phyloP scores from a whole-genome alignment of 225 moss, liverwort and hornwort species.

The Polytrichum commune region DNA sequence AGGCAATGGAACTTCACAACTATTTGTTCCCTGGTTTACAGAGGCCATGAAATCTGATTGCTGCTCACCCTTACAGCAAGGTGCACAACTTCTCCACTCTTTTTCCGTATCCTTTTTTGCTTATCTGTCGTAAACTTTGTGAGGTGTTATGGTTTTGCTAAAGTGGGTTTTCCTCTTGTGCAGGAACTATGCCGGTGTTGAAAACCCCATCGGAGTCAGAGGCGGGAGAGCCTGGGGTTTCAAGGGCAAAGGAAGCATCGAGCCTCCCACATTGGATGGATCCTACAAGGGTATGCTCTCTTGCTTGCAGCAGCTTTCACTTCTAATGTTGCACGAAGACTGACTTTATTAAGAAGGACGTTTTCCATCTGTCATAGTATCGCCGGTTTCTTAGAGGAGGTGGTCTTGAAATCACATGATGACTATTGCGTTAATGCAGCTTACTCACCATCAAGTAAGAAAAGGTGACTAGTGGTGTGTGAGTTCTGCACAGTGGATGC shows the following conservation, averaged over 20 bases:
- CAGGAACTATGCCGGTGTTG: neutral
- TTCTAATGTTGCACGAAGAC: no score
- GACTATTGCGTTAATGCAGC: no score
- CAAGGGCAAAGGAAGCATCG: slow-evolving; percentile 9
- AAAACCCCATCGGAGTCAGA: slow-evolving; percentile 1
- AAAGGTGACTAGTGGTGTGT: no score
- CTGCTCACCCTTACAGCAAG: slow-evolving; percentile 10
- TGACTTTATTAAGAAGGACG: no score
- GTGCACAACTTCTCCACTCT: neutral
- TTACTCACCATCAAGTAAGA: no score
- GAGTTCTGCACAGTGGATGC: no score
- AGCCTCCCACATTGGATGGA: slow-evolving; percentile 22
- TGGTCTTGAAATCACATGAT: no score
- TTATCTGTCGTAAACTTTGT: neutral
- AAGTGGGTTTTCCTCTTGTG: neutral
- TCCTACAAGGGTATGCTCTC: slow-evolving; percentile 13
- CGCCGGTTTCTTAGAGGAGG: no score
- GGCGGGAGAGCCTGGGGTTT: neutral
- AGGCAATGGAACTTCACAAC: slow-evolving; percentile 2
- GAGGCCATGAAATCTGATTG: slow-evolving; percentile 1
- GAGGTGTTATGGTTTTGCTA: neutral
- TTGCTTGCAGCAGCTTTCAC: neutral
- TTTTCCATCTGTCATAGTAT: no score
- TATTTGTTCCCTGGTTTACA: slow-evolving; percentile 3
- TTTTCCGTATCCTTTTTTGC: neutral